Evolutionary conservation across 1,284 basidiomycete genomes (phyloP).

Genomic region (Austropuccinia psidii): DNA sequence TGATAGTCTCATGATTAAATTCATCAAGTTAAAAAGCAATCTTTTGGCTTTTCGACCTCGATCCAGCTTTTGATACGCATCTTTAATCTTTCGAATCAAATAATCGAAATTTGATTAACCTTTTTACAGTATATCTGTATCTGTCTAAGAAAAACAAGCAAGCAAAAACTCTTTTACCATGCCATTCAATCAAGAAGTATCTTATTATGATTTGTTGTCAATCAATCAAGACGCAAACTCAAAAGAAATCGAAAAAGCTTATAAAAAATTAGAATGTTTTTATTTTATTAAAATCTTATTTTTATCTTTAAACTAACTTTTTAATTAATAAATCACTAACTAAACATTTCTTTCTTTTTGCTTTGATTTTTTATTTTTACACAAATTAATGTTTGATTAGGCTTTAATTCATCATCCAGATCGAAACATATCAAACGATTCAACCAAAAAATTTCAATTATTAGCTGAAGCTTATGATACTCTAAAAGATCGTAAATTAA

Average conservation of each 20-base stretch:
- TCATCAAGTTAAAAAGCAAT: too few relatives aligned
- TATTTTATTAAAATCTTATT: neutral
- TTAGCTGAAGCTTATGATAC: conserved; percentile 20
- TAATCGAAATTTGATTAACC: too few relatives aligned
- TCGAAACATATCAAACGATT: conserved; percentile 28
- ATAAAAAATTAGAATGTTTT: conserved; percentile 2
- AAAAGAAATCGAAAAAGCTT: conserved; percentile 26
- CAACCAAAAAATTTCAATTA: conserved; percentile 19
- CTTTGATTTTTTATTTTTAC: too few relatives aligned
- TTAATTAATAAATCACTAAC: neutral
- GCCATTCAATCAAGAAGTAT: neutral
- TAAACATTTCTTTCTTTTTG: neutral
- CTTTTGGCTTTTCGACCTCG: too few relatives aligned
- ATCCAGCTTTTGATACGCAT: too few relatives aligned
- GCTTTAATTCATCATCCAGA: conserved; percentile 28
- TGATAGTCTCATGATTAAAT: too few relatives aligned
- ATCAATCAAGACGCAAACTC: neutral
- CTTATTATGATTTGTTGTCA: neutral
- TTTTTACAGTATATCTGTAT: too few relatives aligned
- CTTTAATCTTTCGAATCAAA: too few relatives aligned
- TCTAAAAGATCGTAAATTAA: conserved; percentile 13
- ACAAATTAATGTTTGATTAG: too few relatives aligned
- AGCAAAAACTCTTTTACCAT: too few relatives aligned
- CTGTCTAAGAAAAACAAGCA: too few relatives aligned
- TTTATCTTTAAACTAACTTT: neutral